Conservation (phyloP, 768 basidiomycete genomes). For the Fomitopsis serialis region DNA sequence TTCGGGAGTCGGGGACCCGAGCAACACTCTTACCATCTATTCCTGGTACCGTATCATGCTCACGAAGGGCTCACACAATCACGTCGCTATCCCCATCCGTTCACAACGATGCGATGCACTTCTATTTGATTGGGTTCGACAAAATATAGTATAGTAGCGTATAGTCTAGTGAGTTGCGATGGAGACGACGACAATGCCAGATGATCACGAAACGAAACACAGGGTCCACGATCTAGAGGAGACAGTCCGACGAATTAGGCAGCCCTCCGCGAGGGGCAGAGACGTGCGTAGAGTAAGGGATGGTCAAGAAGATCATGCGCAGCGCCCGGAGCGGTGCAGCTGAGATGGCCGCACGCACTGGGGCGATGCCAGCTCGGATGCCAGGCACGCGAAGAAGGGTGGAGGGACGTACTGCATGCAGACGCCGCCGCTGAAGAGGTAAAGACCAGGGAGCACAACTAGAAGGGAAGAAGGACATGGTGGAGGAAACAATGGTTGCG, state of each 20-base stretch:
- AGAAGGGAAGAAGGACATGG: too few relatives aligned
- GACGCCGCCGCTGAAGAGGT: too few relatives aligned
- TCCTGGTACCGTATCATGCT: too few relatives aligned
- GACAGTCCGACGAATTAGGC: neutral
- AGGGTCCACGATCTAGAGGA: neutral
- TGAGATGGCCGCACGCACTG: neutral
- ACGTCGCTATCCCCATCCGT: too few relatives aligned
- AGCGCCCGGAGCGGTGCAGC: neutral
- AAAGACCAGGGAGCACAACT: too few relatives aligned
- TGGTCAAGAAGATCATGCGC: neutral
- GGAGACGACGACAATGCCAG: neutral
- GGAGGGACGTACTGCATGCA: neutral
- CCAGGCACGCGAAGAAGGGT: neutral
- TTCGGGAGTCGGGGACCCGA: too few relatives aligned
- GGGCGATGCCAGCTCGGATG: neutral
- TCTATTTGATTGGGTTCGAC: too few relatives aligned
- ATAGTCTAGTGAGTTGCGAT: neutral
- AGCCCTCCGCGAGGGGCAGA: neutral
- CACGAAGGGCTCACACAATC: too few relatives aligned
- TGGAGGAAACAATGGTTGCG: too few relatives aligned
- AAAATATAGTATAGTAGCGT: neutral
- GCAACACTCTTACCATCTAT: too few relatives aligned
- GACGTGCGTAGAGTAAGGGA: neutral
- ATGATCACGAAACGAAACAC: neutral
- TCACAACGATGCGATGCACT: too few relatives aligned